phyloP scores from a whole-genome alignment of 352 stramenopile genomes.

The Phytophthora crassamura region DNA sequence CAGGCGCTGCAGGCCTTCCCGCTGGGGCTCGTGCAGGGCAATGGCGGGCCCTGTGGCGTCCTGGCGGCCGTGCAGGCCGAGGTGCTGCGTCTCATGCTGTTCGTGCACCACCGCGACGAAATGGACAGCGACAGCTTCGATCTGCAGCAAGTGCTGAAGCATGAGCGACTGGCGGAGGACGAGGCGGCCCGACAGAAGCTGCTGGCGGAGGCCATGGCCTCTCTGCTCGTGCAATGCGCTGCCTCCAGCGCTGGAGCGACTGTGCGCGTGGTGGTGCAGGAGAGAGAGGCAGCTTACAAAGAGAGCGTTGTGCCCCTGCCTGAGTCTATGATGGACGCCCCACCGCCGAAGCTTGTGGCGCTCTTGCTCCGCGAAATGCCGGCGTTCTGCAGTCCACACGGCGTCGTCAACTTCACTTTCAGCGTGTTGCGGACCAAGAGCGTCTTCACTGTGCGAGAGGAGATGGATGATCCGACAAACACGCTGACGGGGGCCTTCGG shows the following conservation, averaged over 20 bases:
- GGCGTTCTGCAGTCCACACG: slow-evolving; percentile 41
- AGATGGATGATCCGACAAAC: slow-evolving; percentile 79
- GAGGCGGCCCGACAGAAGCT: slow-evolving; percentile 23
- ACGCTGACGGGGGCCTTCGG: slow-evolving; percentile 76
- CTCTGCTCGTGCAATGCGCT: slow-evolving; percentile 40
- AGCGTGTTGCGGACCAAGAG: slow-evolving; percentile 72
- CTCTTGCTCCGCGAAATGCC: slow-evolving; percentile 29
- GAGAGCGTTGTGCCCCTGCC: slow-evolving; percentile 19
- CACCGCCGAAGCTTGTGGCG: slow-evolving; percentile 19
- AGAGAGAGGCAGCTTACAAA: slow-evolving; percentile 17
- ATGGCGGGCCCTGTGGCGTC: slow-evolving; percentile 85
- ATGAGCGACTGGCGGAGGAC: slow-evolving; percentile 13
- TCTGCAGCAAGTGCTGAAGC: slow-evolving; percentile 24
- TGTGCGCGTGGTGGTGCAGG: slow-evolving; percentile 36
- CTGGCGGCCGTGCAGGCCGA: slow-evolving; percentile 82
- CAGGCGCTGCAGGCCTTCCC: slow-evolving; percentile 39
- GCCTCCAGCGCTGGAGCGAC: slow-evolving; percentile 2
- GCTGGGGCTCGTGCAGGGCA: slow-evolving; percentile 74
- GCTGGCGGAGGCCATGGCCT: slow-evolving; percentile 42
- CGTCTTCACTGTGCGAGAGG: slow-evolving; percentile 47
- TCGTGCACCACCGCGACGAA: slow-evolving; percentile 32
- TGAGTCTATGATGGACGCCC: not conserved
- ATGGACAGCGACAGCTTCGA: not conserved
- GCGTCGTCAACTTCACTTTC: slow-evolving; percentile 78
- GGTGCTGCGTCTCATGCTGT: slow-evolving; percentile 65